Evolutionary conservation across 371 early-diverging fungal species (phyloP).

Genomic region (Parasitella parasitica): DNA sequence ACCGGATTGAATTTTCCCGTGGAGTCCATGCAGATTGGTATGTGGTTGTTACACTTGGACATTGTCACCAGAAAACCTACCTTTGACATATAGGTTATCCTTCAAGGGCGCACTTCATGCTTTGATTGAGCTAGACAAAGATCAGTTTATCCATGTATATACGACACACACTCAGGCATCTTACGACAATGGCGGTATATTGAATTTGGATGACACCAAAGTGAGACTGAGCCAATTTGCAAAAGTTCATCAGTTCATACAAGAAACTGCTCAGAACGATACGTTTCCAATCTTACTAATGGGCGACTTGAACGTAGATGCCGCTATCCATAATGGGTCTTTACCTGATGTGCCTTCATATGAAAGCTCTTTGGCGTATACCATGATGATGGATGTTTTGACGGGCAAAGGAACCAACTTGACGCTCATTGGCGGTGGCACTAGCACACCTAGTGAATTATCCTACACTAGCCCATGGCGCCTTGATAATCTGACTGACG

Average conservation of each 20-base stretch:
- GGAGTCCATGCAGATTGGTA: slow-evolving; percentile 74
- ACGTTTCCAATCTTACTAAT: slow-evolving; percentile 56
- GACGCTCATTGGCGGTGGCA: slow-evolving; percentile 6
- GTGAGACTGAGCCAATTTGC: slow-evolving; percentile 61
- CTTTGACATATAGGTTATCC: slow-evolving; percentile 44
- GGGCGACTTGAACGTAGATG: slow-evolving; percentile 80
- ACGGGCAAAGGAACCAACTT: slow-evolving; percentile 53
- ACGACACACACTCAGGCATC: slow-evolving; percentile 85
- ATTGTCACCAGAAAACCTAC: not conserved
- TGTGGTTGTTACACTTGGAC: not conserved
- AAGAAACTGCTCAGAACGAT: slow-evolving; percentile 35
- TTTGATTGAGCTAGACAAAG: slow-evolving; percentile 51
- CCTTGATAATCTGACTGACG: slow-evolving; percentile 45
- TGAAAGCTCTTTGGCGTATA: slow-evolving; percentile 60
- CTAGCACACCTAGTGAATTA: not conserved
- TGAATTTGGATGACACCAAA: slow-evolving; percentile 52
- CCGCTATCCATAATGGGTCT: slow-evolving; percentile 44
- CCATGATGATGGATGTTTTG: slow-evolving; percentile 65
- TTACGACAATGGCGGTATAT: slow-evolving; percentile 43
- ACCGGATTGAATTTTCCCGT: slow-evolving; percentile 60
- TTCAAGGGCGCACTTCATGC: slow-evolving; percentile 83
- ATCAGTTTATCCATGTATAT: slow-evolving; percentile 66
- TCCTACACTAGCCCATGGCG: slow-evolving; percentile 4
- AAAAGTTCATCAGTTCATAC: slow-evolving; percentile 64
- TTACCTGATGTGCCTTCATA: slow-evolving; percentile 23